phyloP scores from a whole-genome alignment of 768 basidiomycete genomes.

The Agaricus subrufescens region DNA sequence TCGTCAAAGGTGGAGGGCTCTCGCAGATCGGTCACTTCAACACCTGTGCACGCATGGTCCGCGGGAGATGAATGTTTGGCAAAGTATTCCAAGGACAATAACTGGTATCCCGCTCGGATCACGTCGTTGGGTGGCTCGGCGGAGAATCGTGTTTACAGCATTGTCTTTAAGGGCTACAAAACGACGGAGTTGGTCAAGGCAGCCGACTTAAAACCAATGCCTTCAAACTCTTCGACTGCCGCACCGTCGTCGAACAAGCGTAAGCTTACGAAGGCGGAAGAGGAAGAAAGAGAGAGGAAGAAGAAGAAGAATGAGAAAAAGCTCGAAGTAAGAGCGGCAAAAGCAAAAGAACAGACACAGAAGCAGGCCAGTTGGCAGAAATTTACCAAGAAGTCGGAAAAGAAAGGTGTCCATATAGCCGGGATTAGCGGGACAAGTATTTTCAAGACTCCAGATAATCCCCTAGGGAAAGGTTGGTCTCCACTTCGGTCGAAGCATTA shows the following conservation, averaged over 20 bases:
- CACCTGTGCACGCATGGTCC: conserved; percentile 55
- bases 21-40: conserved; percentile 26
- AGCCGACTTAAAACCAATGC: conserved; percentile 65
- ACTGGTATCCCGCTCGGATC: conserved; percentile 88
- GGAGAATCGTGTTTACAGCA: conserved; percentile 81
- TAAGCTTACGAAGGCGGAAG: conserved; percentile 74
- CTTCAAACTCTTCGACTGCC: conserved; percentile 46
- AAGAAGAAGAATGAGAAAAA: conserved; percentile 97
- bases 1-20: conserved; percentile 31
- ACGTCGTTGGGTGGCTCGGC: conserved; percentile 77
- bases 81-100: conserved; percentile 79
- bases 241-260: conserved; percentile 59
- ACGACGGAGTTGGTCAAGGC: conserved; percentile 81
- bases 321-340: conserved; percentile 73
- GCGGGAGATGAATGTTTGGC: conserved; percentile 86
- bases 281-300: conserved; percentile 84
- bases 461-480: conserved; percentile 71
- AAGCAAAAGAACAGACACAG: conserved; percentile 81
- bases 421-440: conserved; percentile 87
- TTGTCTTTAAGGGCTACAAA: conserved; percentile 90
- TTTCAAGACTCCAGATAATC: conserved; percentile 93
- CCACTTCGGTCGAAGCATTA: conserved; percentile 10
- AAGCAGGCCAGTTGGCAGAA: conserved; percentile 92
- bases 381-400: conserved; percentile 92
- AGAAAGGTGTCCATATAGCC: conserved; percentile 89